These are phyloP conservation scores for Cladosporium cucumerinum DNA, from an alignment of 2,329 filamentous ascomycete species.

Conservation along the genomic window DNA sequence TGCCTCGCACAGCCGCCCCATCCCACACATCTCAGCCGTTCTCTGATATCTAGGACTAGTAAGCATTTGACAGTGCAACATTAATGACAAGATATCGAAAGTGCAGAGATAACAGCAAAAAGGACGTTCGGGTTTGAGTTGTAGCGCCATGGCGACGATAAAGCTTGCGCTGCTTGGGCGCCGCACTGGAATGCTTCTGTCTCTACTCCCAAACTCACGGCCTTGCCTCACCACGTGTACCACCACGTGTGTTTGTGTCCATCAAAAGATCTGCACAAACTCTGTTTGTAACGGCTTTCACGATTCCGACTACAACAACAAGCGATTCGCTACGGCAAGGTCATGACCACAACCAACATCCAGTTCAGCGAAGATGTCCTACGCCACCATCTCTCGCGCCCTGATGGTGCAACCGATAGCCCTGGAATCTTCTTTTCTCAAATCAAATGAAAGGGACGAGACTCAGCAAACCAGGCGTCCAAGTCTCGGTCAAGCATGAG, in stretches of 20 bases:
- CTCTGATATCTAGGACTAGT: background rate
- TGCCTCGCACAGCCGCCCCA: conserved; percentile 2
- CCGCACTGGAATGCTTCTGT: background rate
- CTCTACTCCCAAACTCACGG: background rate
- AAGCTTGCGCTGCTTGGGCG: background rate
- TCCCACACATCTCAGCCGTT: background rate
- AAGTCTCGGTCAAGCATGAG: background rate
- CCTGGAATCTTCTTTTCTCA: conserved; percentile 15
- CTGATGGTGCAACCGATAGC: background rate
- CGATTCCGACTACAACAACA: background rate
- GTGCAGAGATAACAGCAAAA: background rate
- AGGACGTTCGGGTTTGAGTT: background rate
- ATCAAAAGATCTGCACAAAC: background rate
- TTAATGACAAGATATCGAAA: background rate
- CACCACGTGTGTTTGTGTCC: background rate
- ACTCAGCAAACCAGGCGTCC: background rate
- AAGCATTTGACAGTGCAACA: conserved; percentile 1
- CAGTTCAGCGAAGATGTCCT: conserved; percentile 24
- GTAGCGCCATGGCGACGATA: background rate
- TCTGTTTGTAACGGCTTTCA: background rate
- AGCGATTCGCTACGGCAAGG: background rate
- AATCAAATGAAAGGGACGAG: background rate
- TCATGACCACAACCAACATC: conserved; percentile 17
- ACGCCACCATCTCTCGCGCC: conserved; percentile 14
- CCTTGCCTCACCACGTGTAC: background rate